phyloP scores from a whole-genome alignment of 2,329 filamentous ascomycete species.

The Aspergillus pseudoglaucus region DNA sequence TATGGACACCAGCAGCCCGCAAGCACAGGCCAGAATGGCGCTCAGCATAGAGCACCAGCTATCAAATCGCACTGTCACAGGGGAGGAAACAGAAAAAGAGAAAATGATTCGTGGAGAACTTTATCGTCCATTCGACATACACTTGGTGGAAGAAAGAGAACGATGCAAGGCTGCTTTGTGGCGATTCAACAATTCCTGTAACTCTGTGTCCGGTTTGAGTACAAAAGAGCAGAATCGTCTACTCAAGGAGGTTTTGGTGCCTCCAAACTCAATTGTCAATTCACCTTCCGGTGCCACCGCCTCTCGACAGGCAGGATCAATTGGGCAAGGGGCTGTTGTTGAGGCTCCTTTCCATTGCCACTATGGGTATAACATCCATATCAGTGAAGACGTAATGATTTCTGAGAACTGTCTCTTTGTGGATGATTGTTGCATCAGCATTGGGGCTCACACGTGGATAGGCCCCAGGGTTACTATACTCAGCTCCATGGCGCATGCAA shows the following conservation, averaged over 20 bases:
- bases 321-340: constrained; percentile 71
- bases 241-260: constrained; percentile 33
- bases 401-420: constrained; percentile 78
- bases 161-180: constrained; percentile 74
- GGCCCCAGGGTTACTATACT: constrained; percentile 84
- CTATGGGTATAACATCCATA: constrained; percentile 89
- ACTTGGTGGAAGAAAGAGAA: constrained; percentile 76
- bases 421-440: constrained; percentile 75
- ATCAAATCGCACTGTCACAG: constrained; percentile 35
- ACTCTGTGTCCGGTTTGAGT: constrained; percentile 66
- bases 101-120: constrained; percentile 77
- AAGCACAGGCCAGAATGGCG: constrained; percentile 39
- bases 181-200: constrained; percentile 78
- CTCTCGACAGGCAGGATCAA: constrained; percentile 50
- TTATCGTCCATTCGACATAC: constrained; percentile 73
- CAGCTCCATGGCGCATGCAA: constrained; percentile 65
- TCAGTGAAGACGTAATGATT: constrained; percentile 79
- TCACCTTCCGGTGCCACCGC: constrained; percentile 51
- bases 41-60: constrained; percentile 37
- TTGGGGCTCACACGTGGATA: constrained; percentile 64
- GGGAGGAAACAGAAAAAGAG: constrained; percentile 65
- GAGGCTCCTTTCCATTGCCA: constrained; percentile 88
- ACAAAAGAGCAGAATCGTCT: constrained; percentile 37
- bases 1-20: constrained; percentile 35
- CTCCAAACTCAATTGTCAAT: constrained; percentile 19